Base-by-base conservation (phyloP, 257 asterid species). In the Ocimum tenuiflorum region DNA sequence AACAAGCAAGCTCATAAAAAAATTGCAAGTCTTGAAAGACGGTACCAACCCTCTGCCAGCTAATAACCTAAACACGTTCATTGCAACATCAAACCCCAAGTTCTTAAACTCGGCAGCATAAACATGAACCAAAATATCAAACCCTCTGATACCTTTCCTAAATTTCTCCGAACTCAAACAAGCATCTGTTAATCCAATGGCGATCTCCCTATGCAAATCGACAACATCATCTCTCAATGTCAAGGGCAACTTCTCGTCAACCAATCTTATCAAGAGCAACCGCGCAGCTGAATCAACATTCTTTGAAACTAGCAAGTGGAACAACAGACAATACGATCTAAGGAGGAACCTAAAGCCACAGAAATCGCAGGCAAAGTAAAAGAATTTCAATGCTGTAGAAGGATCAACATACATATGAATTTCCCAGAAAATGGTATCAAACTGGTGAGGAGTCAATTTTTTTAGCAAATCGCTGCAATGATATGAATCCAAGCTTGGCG, bases 121-220 rank as follows among this genome's bases (percentile, higher is more conserved):
- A 73, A 91, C 79, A 77, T 88, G 90, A 76, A 86, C 75, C 83
- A 91, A 82, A 67, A 85, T 75, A 78, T 91, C 95, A 69, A 80
- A 77, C 13, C 81, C 80, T 75, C 85, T 78, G 59, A 47, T 49
- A 77, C 72, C 85, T 50, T 64, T 27, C 66, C 73, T 51, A 42
- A 64, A 71, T 50, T 46, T 62, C 41, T 54, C 71, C 3, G 73
- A 78, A 56, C 72, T 49, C 48, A 65, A 43, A 77, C 42, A 76
- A 14, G 79, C 63, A 54, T 85, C 87, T 2, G 73, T 81, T 60
- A 89, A 78, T 15, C 55, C 76, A 39, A 19, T 39, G 6, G 88
- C 79, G 14, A 91, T 70, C 84, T 88, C 91, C 24, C 59, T 72
- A 75, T 85, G 91, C 67, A 63, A 56, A 65, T 73, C 60, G 46